Percentiles rank a stretch among this genome's conserved stretches.
Conservation (phyloP, 2,329 filamentous ascomycete species). For the Apiospora arundinis region DNA sequence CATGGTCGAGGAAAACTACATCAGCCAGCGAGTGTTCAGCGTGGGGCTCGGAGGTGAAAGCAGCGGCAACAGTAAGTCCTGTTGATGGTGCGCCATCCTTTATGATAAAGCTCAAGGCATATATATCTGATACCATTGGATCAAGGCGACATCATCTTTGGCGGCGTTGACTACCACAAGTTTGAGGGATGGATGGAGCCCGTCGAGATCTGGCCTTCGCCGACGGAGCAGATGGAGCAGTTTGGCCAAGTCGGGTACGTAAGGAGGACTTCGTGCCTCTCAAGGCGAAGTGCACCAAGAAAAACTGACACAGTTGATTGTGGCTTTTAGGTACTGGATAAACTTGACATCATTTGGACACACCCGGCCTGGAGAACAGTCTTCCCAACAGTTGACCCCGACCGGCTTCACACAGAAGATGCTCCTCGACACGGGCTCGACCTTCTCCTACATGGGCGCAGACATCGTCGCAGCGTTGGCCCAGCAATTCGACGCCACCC, state of each 20-base stretch:
- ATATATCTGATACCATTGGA: background rate
- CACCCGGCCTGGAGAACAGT: slow-evolving; percentile 35
- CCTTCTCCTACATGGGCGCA: slow-evolving; percentile 67
- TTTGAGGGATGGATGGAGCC: slow-evolving; percentile 45
- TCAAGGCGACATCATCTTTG: slow-evolving; percentile 49
- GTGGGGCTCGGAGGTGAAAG: slow-evolving; percentile 43
- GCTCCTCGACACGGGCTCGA: slow-evolving; percentile 68
- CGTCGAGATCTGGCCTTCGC: slow-evolving; percentile 43
- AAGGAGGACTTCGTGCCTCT: background rate
- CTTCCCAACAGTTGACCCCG: slow-evolving; percentile 23
- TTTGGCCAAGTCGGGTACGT: slow-evolving; percentile 43
- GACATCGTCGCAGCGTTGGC: slow-evolving; percentile 53
- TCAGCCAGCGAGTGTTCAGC: slow-evolving; percentile 45
- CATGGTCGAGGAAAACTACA: slow-evolving; percentile 40
- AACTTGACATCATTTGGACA: slow-evolving; percentile 46
- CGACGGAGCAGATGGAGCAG: slow-evolving; percentile 39
- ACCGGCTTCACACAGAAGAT: slow-evolving; percentile 48
- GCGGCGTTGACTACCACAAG: slow-evolving; percentile 53
- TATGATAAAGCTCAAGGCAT: too few relatives aligned
- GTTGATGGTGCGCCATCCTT: too few relatives aligned
- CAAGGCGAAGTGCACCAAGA: background rate
- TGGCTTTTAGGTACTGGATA: slow-evolving; percentile 41
- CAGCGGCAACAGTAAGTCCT: slow-evolving; percentile 38
- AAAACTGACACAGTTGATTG: background rate
- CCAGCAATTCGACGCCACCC: slow-evolving; percentile 38